Evolutionary conservation across 208 protist genomes (phyloP).

Genomic region (Leishmania guyanensis): DNA sequence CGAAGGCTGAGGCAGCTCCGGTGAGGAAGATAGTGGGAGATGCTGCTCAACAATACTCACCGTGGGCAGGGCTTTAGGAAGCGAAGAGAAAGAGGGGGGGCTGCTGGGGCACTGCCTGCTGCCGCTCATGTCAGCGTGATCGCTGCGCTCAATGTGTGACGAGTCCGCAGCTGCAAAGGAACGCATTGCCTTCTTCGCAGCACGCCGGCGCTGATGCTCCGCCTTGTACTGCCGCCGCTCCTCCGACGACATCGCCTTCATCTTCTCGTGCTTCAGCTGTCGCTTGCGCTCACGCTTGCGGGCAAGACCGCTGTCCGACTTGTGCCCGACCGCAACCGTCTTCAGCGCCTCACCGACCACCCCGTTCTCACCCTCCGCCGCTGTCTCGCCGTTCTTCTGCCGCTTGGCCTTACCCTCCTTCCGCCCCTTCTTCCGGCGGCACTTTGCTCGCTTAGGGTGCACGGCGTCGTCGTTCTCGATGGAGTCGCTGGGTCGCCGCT

Average conservation of each 20-base stretch:
- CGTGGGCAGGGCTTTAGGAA: not conserved
- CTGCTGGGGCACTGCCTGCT: not conserved
- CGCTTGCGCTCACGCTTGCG: slow-evolving; percentile 31
- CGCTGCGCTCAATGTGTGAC: not conserved
- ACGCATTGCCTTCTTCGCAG: slow-evolving; percentile 28
- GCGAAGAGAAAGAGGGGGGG: not conserved
- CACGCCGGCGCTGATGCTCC: slow-evolving; percentile 26
- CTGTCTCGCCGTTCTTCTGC: not conserved
- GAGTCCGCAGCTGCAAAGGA: not conserved
- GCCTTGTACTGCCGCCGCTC: slow-evolving; percentile 30
- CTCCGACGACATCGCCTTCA: slow-evolving; percentile 27
- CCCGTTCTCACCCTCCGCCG: not conserved
- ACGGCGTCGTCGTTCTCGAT: slow-evolving; percentile 24
- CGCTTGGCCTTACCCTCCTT: slow-evolving; percentile 9
- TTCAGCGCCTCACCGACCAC: not conserved
- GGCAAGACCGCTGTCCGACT: slow-evolving; percentile 29
- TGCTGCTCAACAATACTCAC: not conserved
- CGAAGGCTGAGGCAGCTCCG: not conserved
- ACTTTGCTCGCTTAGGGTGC: slow-evolving; percentile 33
- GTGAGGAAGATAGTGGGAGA: not conserved
- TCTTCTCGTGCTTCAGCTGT: slow-evolving; percentile 25
- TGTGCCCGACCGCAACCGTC: not conserved
- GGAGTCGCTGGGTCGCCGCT: slow-evolving; percentile 19
- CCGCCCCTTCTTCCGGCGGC: slow-evolving; percentile 32
- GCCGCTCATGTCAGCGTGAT: not conserved